Evolutionary conservation across 1,139 yeast species (phyloP), one percentile per base, ranked within the genome.

Genomic region (Arxiozyma telluris): DNA sequence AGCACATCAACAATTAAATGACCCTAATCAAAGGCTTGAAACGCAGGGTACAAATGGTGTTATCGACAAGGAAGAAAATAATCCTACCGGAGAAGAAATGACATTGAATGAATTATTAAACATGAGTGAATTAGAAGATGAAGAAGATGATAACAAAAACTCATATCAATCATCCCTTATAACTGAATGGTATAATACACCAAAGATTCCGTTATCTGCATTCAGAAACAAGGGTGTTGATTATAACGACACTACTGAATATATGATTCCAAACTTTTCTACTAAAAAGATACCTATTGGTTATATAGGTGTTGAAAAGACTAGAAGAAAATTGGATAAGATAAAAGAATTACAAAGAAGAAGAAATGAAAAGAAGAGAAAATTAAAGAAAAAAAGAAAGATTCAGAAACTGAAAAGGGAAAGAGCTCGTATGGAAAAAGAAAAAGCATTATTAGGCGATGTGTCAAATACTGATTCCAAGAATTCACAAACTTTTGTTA

Each of bases 81-180:
- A 70, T 51, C 30, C 25, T 23, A 43, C 45, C 20, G 73, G 74
- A 48, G 79, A 84, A 66, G 91, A 86, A 49, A 71, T 89, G 51
- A 90, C 88, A 7, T 73, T 91, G 55, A 96, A 90, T 66, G 97
- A 91, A 64, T 76, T 90, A 56, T 76, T 91, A 64, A 88, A 91
- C 68, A 85, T 93, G 69, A 85, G 93, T 67, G 96, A 88, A 66
- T 74, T 91, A 59, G 96, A 89, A 62, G 90, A 87, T 61, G 83
- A 79, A 53, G 81, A 72, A 18, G 65, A 59, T 66, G 53, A 50
- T 30, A 41, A 63, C 69, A 68, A 59, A 54, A 58, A 27, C 11
- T 45, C 52, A 23, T 51, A 62, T 44, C 53, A 51, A 12, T 50
- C 55, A 54, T n/a, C 55, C 42, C 56, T 56, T 15, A 57, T 57